These are phyloP conservation scores for Lichenothelia convexa DNA, from an alignment of 495 filamentous ascomycete species.

Conservation along the genomic window DNA sequence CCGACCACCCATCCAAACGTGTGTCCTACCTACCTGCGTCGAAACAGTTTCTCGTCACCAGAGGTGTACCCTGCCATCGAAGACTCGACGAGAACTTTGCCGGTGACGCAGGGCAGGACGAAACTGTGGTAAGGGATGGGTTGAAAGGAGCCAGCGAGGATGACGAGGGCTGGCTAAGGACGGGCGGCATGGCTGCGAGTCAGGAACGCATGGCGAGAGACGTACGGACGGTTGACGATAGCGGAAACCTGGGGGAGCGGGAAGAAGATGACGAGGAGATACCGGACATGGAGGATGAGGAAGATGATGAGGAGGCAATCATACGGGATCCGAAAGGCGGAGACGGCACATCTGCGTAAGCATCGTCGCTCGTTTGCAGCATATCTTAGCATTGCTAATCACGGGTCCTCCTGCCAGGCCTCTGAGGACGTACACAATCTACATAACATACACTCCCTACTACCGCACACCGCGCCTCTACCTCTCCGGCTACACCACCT, in stretches of 20 bases:
- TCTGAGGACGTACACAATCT: constrained; percentile 83
- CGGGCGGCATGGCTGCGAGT: constrained; percentile 53
- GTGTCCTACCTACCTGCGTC: constrained; percentile 65
- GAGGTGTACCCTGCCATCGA: constrained; percentile 80
- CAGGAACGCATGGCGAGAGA: constrained; percentile 59
- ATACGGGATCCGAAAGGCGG: constrained; percentile 53
- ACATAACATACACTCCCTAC: constrained; percentile 93
- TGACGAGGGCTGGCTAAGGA: constrained; percentile 83
- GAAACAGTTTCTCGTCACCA: constrained; percentile 92
- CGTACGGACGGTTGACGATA: constrained; percentile 71
- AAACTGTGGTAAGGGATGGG: constrained; percentile 65
- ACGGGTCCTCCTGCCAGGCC: constrained; percentile 31
- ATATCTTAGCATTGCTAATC: neutral
- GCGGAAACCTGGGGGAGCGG: constrained; percentile 53
- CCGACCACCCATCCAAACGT: constrained; percentile 56
- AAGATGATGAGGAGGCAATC: constrained; percentile 93
- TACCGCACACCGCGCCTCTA: constrained; percentile 95
- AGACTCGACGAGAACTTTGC: constrained; percentile 87
- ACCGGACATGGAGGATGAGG: constrained; percentile 95
- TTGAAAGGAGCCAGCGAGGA: constrained; percentile 22
- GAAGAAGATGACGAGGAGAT: constrained; percentile 65
- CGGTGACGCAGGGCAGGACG: constrained; percentile 66
- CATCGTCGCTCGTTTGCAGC: constrained; percentile 7
- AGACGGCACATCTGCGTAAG: constrained; percentile 47
- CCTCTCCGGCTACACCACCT: constrained; percentile 63